Base-by-base conservation (phyloP, 164 flowering plant species). In the Magnolia sinica region DNA sequence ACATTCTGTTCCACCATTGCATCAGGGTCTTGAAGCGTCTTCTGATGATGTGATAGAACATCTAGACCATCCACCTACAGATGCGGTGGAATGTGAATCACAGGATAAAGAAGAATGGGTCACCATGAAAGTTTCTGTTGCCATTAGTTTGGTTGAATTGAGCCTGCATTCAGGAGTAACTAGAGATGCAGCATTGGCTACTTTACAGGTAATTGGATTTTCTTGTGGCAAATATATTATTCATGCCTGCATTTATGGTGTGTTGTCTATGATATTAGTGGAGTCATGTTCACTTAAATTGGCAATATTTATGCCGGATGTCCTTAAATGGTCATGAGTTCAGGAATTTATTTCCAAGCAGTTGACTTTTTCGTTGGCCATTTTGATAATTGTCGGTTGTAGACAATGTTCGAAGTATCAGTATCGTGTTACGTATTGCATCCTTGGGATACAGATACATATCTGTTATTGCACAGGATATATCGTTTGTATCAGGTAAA, bases 141-240 rank as follows among this genome's bases (percentile, higher is more conserved):
- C 73, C 51, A 78, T 96, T 72, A 76, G 86, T 79, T 82, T 96
- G 74, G 89, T 91, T 78, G 95, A 92, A 66, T 81, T 96, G 76
- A 76, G 86, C 76, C 84, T 96, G 78, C 87, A 89, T 84, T 76
- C 91, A 66, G 98, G 98, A 20, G 74, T 79, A 22, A 64, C 90
- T 76, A 86, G 95, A 82, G 97, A 94, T 83, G 78, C 92, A 68
- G 76, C 97, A 64, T 86, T 96, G 77, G 96, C 96, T 51, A 88
- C 91, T n/a, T 75, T 96, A 74, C 96, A 94, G 99, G 99, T 96
- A 86, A 3, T 24, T 37, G 67, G 8, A 74, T 50, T 29, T 76
- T 64, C 19, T 55, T 73, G 68, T 67, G 13, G 2, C n/a, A 2
- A 8, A 10, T 9, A 22, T 29, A 49, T 75, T 23, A 63, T 74